Conservation (phyloP, 2,329 filamentous ascomycete species). For the Tricladium varicosporioides region DNA sequence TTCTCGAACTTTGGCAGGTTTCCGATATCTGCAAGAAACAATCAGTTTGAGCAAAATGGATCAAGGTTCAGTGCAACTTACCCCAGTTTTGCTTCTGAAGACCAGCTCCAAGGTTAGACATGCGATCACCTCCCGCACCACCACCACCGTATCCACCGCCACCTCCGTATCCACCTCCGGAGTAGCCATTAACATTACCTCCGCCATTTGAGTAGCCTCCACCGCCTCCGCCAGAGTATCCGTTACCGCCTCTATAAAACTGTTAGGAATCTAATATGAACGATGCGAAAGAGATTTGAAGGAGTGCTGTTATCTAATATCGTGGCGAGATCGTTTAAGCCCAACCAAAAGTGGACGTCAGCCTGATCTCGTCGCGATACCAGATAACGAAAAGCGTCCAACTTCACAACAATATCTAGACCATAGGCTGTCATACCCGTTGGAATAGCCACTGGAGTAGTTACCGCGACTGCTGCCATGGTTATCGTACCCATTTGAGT, state of each 20-base stretch:
- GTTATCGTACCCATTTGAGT: constrained; percentile 54
- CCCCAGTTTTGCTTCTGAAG: constrained; percentile 89
- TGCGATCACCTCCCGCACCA: constrained; percentile 82
- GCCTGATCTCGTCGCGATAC: constrained; percentile 30
- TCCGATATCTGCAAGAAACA: constrained; percentile 58
- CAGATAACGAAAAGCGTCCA: constrained; percentile 28
- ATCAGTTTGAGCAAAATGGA: constrained; percentile 10
- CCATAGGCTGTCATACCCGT: constrained; percentile 43
- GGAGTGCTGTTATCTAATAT: constrained; percentile 23
- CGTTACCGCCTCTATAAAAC: constrained; percentile 45
- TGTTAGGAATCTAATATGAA: constrained; percentile 37
- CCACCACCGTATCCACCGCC: constrained; percentile 43
- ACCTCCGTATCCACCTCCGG: constrained; percentile 32
- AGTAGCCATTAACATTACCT: constrained; percentile 36
- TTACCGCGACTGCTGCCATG: constrained; percentile 43
- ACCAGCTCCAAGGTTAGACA: constrained; percentile 85
- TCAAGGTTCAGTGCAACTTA: constrained; percentile 43
- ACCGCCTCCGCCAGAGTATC: constrained; percentile 45
- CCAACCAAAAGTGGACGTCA: constrained; percentile 16
- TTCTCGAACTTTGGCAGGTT: constrained; percentile 96
- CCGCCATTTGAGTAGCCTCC: constrained; percentile 39
- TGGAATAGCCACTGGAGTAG: constrained; percentile 50
- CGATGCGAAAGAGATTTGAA: constrained; percentile 13
- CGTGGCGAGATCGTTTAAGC: constrained; percentile 11
- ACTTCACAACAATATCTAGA: constrained; percentile 37